These are phyloP conservation scores for Hypoxylon intermedium DNA, from an alignment of 495 filamentous ascomycete species.

Conservation along the genomic window DNA sequence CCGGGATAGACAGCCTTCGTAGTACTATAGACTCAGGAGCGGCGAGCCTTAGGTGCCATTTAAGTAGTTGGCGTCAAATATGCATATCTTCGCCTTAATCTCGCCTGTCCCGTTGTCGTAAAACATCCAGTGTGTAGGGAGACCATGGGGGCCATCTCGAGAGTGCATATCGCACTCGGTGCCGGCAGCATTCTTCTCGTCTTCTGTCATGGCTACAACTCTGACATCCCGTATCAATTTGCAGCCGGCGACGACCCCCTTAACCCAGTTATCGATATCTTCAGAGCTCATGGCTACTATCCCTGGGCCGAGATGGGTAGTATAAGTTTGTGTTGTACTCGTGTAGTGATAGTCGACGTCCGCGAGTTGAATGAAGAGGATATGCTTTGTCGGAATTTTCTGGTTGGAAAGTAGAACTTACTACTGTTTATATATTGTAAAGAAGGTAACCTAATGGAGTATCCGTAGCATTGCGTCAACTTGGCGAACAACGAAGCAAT, in stretches of 20 bases:
- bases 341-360: no score
- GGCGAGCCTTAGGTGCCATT: neutral
- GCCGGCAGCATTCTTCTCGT: neutral
- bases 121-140: no score
- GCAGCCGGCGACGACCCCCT: neutral
- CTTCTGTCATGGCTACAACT: neutral
- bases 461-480: no score
- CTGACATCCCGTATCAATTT: neutral
- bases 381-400: no score
- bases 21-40: neutral
- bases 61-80: neutral
- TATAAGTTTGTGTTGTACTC: neutral
- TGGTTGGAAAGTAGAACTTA: no score
- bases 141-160: no score
- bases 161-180: no score
- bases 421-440: no score
- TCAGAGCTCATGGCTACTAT: neutral
- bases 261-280: neutral
- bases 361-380: no score
- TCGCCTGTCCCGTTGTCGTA: neutral
- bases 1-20: neutral
- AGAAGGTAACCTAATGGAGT: no score
- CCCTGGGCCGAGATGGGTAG: neutral
- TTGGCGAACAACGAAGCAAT: no score
- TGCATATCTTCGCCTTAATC: neutral